Conservation (phyloP, 371 early-diverging fungal species). For the Apophysomyces variabilis region DNA sequence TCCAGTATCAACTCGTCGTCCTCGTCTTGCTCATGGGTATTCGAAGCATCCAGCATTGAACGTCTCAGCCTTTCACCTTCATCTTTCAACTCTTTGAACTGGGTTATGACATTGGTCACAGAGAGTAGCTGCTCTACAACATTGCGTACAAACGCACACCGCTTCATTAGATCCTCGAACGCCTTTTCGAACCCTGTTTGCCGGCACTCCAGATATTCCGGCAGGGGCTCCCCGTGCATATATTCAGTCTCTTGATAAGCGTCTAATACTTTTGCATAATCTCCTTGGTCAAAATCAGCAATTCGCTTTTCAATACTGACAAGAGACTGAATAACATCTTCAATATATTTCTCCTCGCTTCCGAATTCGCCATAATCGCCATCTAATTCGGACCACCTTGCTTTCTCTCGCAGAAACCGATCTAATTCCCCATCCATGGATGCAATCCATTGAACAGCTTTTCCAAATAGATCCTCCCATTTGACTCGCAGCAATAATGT, state of each 20-base stretch:
- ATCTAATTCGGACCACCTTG: not conserved
- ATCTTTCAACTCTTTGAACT: slow-evolving; percentile 20
- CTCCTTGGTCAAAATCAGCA: slow-evolving; percentile 27
- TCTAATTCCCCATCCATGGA: slow-evolving; percentile 19
- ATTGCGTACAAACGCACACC: slow-evolving; percentile 26
- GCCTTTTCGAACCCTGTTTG: slow-evolving; percentile 36
- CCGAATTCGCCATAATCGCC: not conserved
- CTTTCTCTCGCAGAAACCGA: slow-evolving; percentile 18
- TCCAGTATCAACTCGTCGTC: slow-evolving; percentile 19
- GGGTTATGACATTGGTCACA: slow-evolving; percentile 21
- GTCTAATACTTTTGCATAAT: slow-evolving; percentile 28
- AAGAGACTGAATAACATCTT: slow-evolving; percentile 20
- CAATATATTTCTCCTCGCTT: slow-evolving; percentile 13
- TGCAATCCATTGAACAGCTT: slow-evolving; percentile 26
- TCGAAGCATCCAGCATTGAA: slow-evolving; percentile 19
- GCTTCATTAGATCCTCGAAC: slow-evolving; percentile 30
- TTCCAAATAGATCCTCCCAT: slow-evolving; percentile 36
- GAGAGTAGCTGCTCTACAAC: slow-evolving; percentile 34
- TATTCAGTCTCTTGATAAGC: slow-evolving; percentile 39
- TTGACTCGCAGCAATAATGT: slow-evolving; percentile 27
- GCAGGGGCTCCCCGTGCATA: slow-evolving; percentile 16
- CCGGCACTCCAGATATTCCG: slow-evolving; percentile 22
- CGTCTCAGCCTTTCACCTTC: slow-evolving; percentile 26
- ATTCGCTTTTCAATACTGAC: slow-evolving; percentile 23
- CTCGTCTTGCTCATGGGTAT: slow-evolving; percentile 27